Base-by-base conservation (phyloP, 495 filamentous ascomycete species). In the Halenospora varia region DNA sequence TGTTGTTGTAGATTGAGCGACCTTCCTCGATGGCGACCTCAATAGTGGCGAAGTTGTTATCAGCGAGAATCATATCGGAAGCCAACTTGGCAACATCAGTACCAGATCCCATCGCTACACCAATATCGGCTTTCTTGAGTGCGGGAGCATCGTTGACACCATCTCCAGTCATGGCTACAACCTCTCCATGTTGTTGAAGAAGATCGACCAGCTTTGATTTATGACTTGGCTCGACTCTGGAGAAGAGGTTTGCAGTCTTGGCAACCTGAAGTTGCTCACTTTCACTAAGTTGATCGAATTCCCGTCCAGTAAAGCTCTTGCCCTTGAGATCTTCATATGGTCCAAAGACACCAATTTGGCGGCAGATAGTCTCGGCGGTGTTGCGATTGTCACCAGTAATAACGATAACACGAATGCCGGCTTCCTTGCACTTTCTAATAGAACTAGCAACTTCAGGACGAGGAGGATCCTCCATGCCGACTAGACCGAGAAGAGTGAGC, bases 91-190 rank as follows among this genome's bases (percentile, higher is more conserved):
- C 90, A 4, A 99, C 95, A 66, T 99, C 95, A 10, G 95, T 99
- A 61, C 95, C 95, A 25, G 92, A 93, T 51, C 95, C 95, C 95
- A 99, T 99, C 20, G 95, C 95, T 29, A 99, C 92, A 66, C 95
- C 95, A 73, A 99, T 99, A 68, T 99, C 95, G 3, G 94, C 86
- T 73, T 96, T 97, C 82, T 99, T 99, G 65, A 99, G 80, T 17
- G 95, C 95, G 41, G 95, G 95, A 1, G 95, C 95, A 75, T 99
- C 95, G 67, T 99, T 99, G 71, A 99, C 95, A 69, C 95, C 95
- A 70, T 99, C 95, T 63, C 95, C 95, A 57, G 95, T 99, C 95
- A 99, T 99, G 60, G 95, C 95, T 57, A 99, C 95, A 24, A 99
- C 95, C 69, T 97, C 90, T 60, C 90, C 89, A 60, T 88, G 75